Evolutionary conservation across 768 basidiomycete species (phyloP).

Genomic region (Candolleomyces aberdarensis): DNA sequence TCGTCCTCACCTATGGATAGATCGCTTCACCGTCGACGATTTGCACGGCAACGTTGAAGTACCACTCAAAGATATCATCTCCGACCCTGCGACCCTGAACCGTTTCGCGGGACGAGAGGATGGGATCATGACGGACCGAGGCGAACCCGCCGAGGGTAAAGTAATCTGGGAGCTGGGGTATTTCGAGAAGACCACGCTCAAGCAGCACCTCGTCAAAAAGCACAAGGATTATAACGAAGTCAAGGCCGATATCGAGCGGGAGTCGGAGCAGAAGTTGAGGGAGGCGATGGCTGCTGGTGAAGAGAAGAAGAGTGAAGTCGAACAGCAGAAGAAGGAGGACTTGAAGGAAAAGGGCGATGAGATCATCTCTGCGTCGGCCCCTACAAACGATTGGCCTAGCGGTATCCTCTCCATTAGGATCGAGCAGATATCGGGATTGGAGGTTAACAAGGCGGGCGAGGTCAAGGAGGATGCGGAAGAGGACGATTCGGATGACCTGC

Average conservation of each 20-base stretch:
- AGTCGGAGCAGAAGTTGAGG: slow-evolving; percentile 22
- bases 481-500: slow-evolving; percentile 57
- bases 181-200: slow-evolving; percentile 45
- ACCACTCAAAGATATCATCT: slow-evolving; percentile 33
- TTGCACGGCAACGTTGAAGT: slow-evolving; percentile 47
- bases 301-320: slow-evolving; percentile 35
- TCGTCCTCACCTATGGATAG: slow-evolving; percentile 10
- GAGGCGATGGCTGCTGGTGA: slow-evolving; percentile 29
- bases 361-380: slow-evolving; percentile 44
- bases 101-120: slow-evolving; percentile 45
- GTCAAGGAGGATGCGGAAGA: slow-evolving; percentile 52
- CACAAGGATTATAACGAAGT: slow-evolving; percentile 33
- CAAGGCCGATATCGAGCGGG: slow-evolving; percentile 33
- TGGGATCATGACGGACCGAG: slow-evolving; percentile 30
- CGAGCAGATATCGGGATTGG: slow-evolving; percentile 63
- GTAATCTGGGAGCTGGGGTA: slow-evolving; percentile 47
- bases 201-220: slow-evolving; percentile 27
- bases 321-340: slow-evolving; percentile 36
- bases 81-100: slow-evolving; percentile 37
- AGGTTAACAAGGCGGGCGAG: slow-evolving; percentile 54
- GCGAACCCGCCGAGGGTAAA: slow-evolving; percentile 30
- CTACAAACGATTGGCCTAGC: slow-evolving; percentile 58
- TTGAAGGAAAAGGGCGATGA: slow-evolving; percentile 35
- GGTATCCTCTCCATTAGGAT: slow-evolving; percentile 66
- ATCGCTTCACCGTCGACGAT: slow-evolving; percentile 46